phyloP scores from a whole-genome alignment of 2,329 filamentous ascomycete genomes.

The Pleurostoma richardsiae region DNA sequence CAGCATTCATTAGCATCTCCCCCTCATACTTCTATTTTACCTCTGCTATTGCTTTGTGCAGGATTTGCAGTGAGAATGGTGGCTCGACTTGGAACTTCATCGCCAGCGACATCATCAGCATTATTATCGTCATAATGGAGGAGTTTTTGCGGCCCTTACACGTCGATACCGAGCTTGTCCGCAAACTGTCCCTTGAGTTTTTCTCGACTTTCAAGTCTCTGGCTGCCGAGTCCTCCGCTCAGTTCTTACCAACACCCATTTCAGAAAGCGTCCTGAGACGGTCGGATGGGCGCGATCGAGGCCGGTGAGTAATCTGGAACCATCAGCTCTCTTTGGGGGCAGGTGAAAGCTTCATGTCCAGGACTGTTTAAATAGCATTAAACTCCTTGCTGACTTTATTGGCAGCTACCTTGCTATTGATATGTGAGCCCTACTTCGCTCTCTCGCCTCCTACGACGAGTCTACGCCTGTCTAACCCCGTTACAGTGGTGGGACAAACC shows the following conservation, averaged over 20 bases:
- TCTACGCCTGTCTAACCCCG: conserved; percentile 7
- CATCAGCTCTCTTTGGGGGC: neutral
- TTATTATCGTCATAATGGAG: conserved; percentile 14
- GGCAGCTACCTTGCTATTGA: conserved; percentile 57
- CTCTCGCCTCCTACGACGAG: too few species aligned
- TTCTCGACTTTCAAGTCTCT: conserved; percentile 40
- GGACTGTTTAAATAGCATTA: neutral
- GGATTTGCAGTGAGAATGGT: neutral
- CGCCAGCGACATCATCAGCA: neutral
- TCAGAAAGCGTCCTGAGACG: conserved; percentile 53
- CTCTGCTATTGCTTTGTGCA: too few species aligned
- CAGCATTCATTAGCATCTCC: too few species aligned
- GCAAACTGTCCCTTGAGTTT: conserved; percentile 42
- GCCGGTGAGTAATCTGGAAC: conserved; percentile 37
- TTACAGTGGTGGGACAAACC: conserved; percentile 60
- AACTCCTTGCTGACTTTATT: conserved; percentile 2
- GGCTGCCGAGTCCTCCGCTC: conserved; percentile 45
- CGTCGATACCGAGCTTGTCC: conserved; percentile 39
- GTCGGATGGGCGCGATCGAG: conserved; percentile 29
- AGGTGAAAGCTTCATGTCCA: neutral
- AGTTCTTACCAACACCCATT: conserved; percentile 58
- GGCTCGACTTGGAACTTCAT: neutral
- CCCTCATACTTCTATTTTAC: too few species aligned
- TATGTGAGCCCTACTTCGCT: conserved; percentile 44
- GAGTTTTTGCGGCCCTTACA: conserved; percentile 47